Conservation (phyloP, 371 early-diverging fungal species). For the Umbelopsis sp. region DNA sequence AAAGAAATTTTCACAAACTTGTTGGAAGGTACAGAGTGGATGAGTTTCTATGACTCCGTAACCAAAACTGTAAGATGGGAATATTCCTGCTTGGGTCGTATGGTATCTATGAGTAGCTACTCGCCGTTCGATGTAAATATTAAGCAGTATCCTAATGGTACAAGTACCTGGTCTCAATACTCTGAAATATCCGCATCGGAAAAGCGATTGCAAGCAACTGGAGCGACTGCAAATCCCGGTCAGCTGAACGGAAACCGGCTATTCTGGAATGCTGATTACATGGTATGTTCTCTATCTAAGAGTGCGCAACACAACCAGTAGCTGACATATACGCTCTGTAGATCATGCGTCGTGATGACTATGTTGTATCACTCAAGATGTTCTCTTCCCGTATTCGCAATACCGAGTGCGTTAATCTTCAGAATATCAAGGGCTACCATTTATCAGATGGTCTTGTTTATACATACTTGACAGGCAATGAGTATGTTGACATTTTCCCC, state of each 20-base stretch:
- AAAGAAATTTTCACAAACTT: slow-evolving; percentile 28
- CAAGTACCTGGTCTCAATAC: slow-evolving; percentile 26
- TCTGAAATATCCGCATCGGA: slow-evolving; percentile 21
- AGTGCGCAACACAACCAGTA: neutral
- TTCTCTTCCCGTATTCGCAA: slow-evolving; percentile 35
- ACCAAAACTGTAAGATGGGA: slow-evolving; percentile 31
- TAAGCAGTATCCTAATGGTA: slow-evolving; percentile 20
- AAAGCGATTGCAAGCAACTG: slow-evolving; percentile 20
- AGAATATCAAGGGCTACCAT: slow-evolving; percentile 38
- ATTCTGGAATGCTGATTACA: slow-evolving; percentile 36
- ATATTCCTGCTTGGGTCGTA: slow-evolving; percentile 38
- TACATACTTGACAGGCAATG: slow-evolving; percentile 31
- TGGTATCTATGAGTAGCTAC: slow-evolving; percentile 31
- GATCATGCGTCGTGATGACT: slow-evolving; percentile 28
- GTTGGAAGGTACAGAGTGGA: slow-evolving; percentile 37
- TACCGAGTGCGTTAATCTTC: slow-evolving; percentile 35
- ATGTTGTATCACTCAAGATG: slow-evolving; percentile 34
- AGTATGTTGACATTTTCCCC: slow-evolving; percentile 34
- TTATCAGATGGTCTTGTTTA: slow-evolving; percentile 35
- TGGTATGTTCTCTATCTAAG: slow-evolving; percentile 13
- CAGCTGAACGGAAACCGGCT: slow-evolving; percentile 27
- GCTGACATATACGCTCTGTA: neutral
- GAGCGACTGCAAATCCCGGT: slow-evolving; percentile 21
- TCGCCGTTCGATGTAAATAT: slow-evolving; percentile 33
- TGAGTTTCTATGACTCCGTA: slow-evolving; percentile 29